A percentile compares a stretch with the other conserved stretches of the same genome.
Conservation (phyloP, 140 eudicot species). For the Ambrosia hybrid region DNA sequence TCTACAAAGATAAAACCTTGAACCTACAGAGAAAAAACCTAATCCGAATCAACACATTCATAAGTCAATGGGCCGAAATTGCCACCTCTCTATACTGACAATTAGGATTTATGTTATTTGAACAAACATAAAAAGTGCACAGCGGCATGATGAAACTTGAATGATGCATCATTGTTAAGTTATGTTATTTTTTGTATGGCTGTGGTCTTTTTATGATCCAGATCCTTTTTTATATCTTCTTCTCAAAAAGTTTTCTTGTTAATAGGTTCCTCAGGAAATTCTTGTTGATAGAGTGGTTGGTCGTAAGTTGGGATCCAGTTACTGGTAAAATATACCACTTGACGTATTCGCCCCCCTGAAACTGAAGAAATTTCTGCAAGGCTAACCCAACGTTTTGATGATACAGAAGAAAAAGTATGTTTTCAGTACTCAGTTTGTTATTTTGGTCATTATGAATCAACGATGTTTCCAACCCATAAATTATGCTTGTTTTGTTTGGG, state of each 20-base stretch:
- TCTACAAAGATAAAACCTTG: neutral
- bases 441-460: neutral
- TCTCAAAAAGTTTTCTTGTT: constrained; percentile 2
- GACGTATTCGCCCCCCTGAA: constrained; percentile 93
- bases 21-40: too few relatives aligned
- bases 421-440: neutral
- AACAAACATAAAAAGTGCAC: neutral
- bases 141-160: constrained; percentile 16
- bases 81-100: too few relatives aligned
- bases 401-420: constrained; percentile 89
- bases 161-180: constrained; percentile 7
- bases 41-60: too few relatives aligned
- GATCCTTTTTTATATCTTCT: neutral
- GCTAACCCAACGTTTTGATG: constrained; percentile 97
- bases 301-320: constrained; percentile 89
- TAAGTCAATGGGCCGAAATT: too few relatives aligned
- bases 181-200: constrained; percentile 2
- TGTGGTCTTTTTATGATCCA: constrained; percentile 2
- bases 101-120: too few relatives aligned
- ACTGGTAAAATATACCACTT: constrained; percentile 92
- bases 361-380: constrained; percentile 88
- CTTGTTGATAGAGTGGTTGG: constrained; percentile 96
- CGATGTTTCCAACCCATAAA: neutral
- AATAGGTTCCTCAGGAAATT: constrained; percentile 83
- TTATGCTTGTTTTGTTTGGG: neutral